These are phyloP conservation scores for Lasiosphaeria ovina DNA, from an alignment of 495 filamentous ascomycete species.

Conservation along the genomic window DNA sequence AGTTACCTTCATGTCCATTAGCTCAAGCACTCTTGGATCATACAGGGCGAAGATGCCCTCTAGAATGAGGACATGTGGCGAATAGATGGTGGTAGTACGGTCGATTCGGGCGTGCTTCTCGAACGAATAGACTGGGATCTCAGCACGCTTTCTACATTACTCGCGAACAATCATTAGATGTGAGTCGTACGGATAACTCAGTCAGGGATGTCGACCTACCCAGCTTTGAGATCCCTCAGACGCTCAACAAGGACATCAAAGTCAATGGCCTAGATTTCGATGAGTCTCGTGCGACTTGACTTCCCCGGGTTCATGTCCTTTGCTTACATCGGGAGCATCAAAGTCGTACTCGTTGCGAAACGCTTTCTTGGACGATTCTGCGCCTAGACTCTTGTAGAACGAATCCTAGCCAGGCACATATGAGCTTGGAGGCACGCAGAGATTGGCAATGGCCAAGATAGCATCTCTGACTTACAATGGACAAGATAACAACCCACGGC, in stretches of 20 bases:
- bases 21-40: constrained; percentile 77
- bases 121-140: constrained; percentile 95
- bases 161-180: neutral
- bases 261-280: constrained; percentile 67
- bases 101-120: constrained; percentile 79
- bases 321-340: constrained; percentile 70
- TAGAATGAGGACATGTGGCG: constrained; percentile 90
- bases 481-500: constrained; percentile 96
- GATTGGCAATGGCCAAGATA: neutral
- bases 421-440: neutral
- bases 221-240: constrained; percentile 80
- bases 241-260: constrained; percentile 85
- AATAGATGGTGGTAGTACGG: constrained; percentile 85
- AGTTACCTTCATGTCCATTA: constrained; percentile 84
- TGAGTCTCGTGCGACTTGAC: constrained; percentile 3
- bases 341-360: constrained; percentile 94
- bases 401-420: constrained; percentile 65
- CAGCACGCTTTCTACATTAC: constrained; percentile 71
- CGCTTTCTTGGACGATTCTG: constrained; percentile 70
- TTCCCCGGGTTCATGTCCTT: constrained; percentile 2
- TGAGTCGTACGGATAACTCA: neutral
- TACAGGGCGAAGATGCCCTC: constrained; percentile 96
- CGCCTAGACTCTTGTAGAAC: constrained; percentile 83
- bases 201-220: constrained; percentile 54
- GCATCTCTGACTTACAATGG: constrained; percentile 65